Conservation (phyloP, 73 alveolate species). For the Paramecium sonneborni region DNA sequence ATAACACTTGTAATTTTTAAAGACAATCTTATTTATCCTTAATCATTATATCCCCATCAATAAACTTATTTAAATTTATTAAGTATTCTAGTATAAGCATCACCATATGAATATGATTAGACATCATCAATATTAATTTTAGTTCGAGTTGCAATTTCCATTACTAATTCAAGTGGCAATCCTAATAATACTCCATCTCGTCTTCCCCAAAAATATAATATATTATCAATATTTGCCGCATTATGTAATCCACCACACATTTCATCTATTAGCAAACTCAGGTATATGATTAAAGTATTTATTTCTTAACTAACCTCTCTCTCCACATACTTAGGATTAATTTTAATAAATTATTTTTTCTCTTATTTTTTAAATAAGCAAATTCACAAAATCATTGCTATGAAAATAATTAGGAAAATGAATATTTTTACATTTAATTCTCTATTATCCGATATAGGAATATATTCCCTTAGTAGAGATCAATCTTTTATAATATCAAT, state of each 20-base stretch:
- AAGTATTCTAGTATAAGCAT: background rate
- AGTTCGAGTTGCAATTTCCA: background rate
- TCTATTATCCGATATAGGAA: background rate
- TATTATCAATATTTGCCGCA: background rate
- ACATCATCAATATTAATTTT: background rate
- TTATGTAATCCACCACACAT: slow-evolving; percentile 45
- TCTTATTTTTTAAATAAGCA: background rate
- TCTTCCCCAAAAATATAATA: slow-evolving; percentile 35
- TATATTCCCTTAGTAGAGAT: background rate
- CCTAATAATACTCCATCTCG: slow-evolving; percentile 28
- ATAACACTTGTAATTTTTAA: background rate
- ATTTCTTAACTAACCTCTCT: slow-evolving; percentile 43
- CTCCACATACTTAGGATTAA: slow-evolving; percentile 39
- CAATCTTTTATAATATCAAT: background rate
- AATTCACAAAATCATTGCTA: background rate
- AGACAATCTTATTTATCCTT: background rate
- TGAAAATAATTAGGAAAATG: background rate
- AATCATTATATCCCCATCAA: slow-evolving; percentile 48
- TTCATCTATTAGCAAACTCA: background rate
- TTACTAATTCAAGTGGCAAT: background rate
- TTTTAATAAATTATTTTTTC: background rate
- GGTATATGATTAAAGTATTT: background rate
- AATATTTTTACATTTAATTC: background rate
- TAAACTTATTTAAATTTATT: background rate
- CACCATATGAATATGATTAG: background rate